phyloP scores from a whole-genome alignment of 176 grass and related monocot species.

The Triticum timopheevii region DNA sequence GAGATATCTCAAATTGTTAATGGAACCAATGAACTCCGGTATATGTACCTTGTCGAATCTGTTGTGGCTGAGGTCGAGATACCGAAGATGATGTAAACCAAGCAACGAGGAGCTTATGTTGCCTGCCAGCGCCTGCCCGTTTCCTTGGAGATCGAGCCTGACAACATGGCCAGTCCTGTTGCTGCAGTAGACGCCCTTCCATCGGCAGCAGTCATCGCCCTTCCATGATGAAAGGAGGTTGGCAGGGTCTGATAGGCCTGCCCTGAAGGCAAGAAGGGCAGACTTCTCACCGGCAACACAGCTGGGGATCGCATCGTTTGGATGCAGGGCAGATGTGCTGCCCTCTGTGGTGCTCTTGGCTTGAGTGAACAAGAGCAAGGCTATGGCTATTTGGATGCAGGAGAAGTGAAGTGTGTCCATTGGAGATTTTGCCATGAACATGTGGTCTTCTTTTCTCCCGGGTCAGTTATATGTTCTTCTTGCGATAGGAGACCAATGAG shows the following conservation, averaged over 20 bases:
- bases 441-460: too few species aligned
- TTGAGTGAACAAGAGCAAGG: not conserved
- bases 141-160: not conserved
- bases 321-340: not conserved
- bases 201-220: not conserved
- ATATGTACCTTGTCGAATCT: not conserved
- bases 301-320: not conserved
- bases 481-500: too few species aligned
- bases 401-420: too few species aligned
- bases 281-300: not conserved
- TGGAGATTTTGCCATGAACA: too few species aligned
- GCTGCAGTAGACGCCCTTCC: not conserved
- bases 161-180: not conserved
- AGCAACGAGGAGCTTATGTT: not conserved
- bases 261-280: not conserved
- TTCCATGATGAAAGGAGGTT: not conserved
- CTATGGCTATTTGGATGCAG: too few species aligned
- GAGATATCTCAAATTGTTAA: not conserved
- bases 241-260: not conserved
- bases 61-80: not conserved
- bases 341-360: not conserved
- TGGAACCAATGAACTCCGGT: not conserved
- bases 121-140: not conserved
- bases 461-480: too few species aligned
- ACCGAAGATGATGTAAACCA: not conserved